Evolutionary conservation across 2,329 filamentous ascomycete species (phyloP), one percentile per base, ranked within the genome.

Genomic region (Colletotrichum limetticola): DNA sequence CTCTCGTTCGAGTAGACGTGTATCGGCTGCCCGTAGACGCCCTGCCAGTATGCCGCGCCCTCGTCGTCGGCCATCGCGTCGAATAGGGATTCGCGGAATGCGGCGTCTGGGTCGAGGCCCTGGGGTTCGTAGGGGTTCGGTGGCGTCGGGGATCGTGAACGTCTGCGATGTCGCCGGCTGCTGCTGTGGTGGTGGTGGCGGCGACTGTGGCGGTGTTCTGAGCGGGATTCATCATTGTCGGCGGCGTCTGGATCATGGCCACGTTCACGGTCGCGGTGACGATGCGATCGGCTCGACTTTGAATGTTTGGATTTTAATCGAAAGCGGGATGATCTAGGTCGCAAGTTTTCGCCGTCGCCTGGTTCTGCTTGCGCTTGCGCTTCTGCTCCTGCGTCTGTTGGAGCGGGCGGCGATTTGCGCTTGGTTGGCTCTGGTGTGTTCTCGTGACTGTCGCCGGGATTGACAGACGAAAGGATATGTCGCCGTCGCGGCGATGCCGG

Each of bases 21-120:
- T 62, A 98, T 93, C 0, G 97, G 96, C 81, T 98, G 96, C 1
- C 95, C 95, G 83, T 98, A 99, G n/a, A 99, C 94, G 19, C 91
- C 91, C 81, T 98, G 93, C 97, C 97, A 99, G 85, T 97, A 99
- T 8, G 91, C 90, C 2, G 97, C 97, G 59, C 96, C 97, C 83
- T 99, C 97, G 80, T 98, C 96, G 82, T 99, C 97, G 49, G 95
- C 96, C 83, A 99, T 92, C 37, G 97, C 97, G 82, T 99, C 97
- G 84, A 98, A 98, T 5, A 99, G 91, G 0, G 95, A 98, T 82
- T 97, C 94, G 35, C 94, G 92, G 81, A 99, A 99, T 1, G 96
- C 95, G 0, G 89, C 86, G 53, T 95, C 92, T 0, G 94, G 88
- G 76, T 93, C 90, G 19, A 94, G 85, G 0, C 85, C 81, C 2